phyloP scores from a whole-genome alignment of 2,329 filamentous ascomycete genomes.

The Penicillium sclerotigenum region DNA sequence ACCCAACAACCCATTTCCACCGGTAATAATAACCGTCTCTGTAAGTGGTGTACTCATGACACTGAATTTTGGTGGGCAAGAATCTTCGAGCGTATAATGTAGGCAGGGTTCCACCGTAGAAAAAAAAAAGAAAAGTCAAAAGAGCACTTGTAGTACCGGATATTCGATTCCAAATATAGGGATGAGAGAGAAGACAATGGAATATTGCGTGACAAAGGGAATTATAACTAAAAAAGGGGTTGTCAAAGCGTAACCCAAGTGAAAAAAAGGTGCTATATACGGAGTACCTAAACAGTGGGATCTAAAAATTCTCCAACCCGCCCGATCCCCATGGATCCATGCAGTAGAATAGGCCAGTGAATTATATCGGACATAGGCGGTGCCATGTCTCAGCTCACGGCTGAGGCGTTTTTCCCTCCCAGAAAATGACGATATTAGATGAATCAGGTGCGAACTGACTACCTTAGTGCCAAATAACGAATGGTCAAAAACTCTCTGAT shows the following conservation, averaged over 20 bases:
- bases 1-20: constrained; percentile 35
- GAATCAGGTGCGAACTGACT: constrained; percentile 20
- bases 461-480: constrained; percentile 11
- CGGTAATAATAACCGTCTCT: constrained; percentile 39
- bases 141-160: background rate
- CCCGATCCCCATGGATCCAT: constrained; percentile 2
- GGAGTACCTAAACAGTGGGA: constrained; percentile 3
- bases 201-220: constrained; percentile 4
- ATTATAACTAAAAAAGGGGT: background rate
- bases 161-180: constrained; percentile 1
- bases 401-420: constrained; percentile 6
- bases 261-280: constrained; percentile 13
- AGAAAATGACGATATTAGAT: constrained; percentile 14
- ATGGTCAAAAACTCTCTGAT: background rate
- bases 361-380: constrained; percentile 11
- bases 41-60: constrained; percentile 35
- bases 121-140: background rate
- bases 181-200: background rate
- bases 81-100: background rate
- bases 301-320: constrained; percentile 9
- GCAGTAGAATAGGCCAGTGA: constrained; percentile 8
- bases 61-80: background rate
- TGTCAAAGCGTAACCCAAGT: constrained; percentile 1
- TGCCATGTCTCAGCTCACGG: constrained; percentile 21
- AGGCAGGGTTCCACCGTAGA: background rate